Evolutionary conservation across 306 rosid genomes (phyloP), one percentile per base, ranked within the genome.

Genomic region (Rosa lucieae): DNA sequence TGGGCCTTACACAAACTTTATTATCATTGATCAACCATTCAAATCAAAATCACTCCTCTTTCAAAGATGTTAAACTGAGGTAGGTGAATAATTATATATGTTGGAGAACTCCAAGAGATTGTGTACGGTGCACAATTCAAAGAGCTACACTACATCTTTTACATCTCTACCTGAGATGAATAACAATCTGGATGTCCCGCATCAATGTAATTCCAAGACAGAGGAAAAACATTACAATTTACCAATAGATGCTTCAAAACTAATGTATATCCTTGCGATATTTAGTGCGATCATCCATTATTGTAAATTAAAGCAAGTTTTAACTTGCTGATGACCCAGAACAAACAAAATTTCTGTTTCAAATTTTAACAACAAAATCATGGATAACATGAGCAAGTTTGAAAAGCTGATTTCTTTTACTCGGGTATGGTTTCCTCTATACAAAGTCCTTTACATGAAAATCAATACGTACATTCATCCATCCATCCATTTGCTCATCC

Each of bases 251-350:
- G 29, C 5, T 23, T 37, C 32, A 39, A 53, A 53, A 20, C 26
- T 4, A 42, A 42, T 18, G 35, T 1, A 21, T 4, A 56, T 14
- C 21, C 53, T 23, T 37, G 53, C 7, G 7, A 58, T 53, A 53
- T 5, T 55, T 26, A 23, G 21, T 17, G 39, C 46, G 53, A 46
- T 66, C 29, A n/a, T 32, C 58, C 21, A 48, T 20, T 15, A 35
- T 77, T 42, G 52, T 17, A 11, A 77, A 76, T 55, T n/a, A 46
- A 17, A 56, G 47, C 48, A 26, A 56, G 8, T 58, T 78, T 59
- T 46, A 17, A 6, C 47, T 21, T 56, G 13, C 23, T 44, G 48
- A 23, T 14, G 6, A 77, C 77, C 77, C 7, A 46, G 13, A 37
- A 61, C 39, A 8, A 23, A 10, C 13, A 49, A 8, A 48, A 67